Base-by-base conservation (phyloP, 192 early-diverging fungal genomes). In the Podila verticillata region DNA sequence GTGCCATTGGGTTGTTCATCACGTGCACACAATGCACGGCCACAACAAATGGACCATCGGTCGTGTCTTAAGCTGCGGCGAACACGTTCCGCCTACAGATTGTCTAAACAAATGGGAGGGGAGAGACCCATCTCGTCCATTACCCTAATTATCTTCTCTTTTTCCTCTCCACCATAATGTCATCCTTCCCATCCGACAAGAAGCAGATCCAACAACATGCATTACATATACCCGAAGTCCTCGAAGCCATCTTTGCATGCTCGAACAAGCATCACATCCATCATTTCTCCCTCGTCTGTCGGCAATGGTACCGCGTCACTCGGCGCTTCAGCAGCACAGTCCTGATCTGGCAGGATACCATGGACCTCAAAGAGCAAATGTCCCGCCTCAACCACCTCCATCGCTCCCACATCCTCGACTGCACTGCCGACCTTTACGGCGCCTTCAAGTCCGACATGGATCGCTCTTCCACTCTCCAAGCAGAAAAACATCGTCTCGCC, bases 281-380 rank as follows among this genome's bases (percentile, higher is more conserved):
- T 17, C 9, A n/a, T 54, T 26, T 54, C 22, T 54, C 51, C 5
- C 24, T 54, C 7, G 51, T 54, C 51, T 54, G 51, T 54, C 51
- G 51, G n/a, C 51, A 54, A 26, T 54, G 51, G 51, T 54, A 54
- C 51, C 51, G 51, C 24, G 24, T 54, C 51, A 54, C 51, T 54
- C 51, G 51, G 51, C 20, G 51, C 6, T 54, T 54, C n/a, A 54
- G 22, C 5, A n/a, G 24, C n/a, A 54, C 51, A 3, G 51, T 54
- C 24, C 22, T 54, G n/a, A 54, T 54, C 22, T 54, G 51, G 51
- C 10, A 24, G n/a, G 51, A 54, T n/a, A 54, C 51, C 51, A n/a
- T 54, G 20, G 51, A 54, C 51, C n/a, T 54, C 22, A 9, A 54
- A 7, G 24, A 54, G 2, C 51, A 54, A 10, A 26, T 54, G n/a